A percentile compares a stretch with the other conserved stretches of the same genome.
Evolutionary conservation across 139 green algal genomes (phyloP).

Genomic region (Marvania coccoides): DNA sequence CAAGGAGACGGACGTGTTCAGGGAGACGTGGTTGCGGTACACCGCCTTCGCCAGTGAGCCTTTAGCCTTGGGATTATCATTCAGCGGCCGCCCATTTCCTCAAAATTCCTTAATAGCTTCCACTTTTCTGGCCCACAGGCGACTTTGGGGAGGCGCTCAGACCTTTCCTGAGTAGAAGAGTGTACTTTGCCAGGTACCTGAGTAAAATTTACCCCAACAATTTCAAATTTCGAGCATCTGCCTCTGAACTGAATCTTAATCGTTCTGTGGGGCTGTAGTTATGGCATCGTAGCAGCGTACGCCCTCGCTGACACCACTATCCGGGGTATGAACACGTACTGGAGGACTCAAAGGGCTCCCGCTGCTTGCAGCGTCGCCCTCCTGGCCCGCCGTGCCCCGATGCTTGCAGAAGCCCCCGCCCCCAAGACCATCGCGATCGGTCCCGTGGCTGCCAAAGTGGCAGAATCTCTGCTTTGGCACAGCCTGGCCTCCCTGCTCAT

Average conservation of each 20-base stretch:
- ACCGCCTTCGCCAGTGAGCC: constrained; percentile 14
- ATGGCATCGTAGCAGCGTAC: constrained; percentile 10
- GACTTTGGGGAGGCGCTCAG: constrained; percentile 14
- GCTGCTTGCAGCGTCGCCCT: not conserved
- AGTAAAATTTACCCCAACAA: not conserved
- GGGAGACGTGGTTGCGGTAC: constrained; percentile 2
- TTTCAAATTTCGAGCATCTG: not conserved
- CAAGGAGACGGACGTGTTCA: not conserved
- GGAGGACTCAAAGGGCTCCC: not conserved
- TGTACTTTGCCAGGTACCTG: constrained; percentile 7
- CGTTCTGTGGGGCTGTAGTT: not conserved
- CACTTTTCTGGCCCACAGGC: constrained; percentile 10
- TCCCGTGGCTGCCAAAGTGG: constrained; percentile 3
- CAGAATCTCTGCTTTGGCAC: constrained; percentile 10
- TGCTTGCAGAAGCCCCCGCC: not conserved
- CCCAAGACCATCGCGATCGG: not conserved
- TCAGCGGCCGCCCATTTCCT: not conserved
- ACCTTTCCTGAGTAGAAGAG: not conserved
- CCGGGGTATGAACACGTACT: not conserved
- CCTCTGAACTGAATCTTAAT: too few species aligned
- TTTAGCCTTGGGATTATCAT: too few species aligned
- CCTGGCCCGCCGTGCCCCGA: not conserved
- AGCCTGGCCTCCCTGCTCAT: constrained; percentile 5
- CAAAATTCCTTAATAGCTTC: not conserved
- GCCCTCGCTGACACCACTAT: constrained; percentile 1